A percentile compares a stretch with the other conserved stretches of the same genome.
Evolutionary conservation across 1,284 basidiomycete genomes (phyloP).

Genomic region (Serendipita sp.): DNA sequence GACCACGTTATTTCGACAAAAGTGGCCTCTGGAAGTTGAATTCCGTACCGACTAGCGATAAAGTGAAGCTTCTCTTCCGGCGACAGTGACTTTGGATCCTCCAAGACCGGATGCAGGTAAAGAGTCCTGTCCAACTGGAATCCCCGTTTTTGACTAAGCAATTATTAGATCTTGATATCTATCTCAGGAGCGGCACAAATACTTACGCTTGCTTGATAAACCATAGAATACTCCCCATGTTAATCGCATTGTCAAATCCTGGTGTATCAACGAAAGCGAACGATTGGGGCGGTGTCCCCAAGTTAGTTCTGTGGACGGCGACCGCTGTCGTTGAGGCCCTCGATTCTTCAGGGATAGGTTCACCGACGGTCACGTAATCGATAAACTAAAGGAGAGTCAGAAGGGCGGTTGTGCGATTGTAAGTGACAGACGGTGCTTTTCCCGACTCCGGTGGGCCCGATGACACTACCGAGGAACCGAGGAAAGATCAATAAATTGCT

Average conservation of each 20-base stretch:
- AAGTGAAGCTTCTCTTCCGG: too few relatives aligned
- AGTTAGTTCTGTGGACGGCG: neutral
- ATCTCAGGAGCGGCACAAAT: too few relatives aligned
- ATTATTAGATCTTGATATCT: too few relatives aligned
- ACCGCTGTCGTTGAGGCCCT: neutral
- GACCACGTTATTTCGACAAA: too few relatives aligned
- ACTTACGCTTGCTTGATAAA: neutral
- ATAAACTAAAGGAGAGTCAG: neutral
- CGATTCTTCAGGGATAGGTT: neutral
- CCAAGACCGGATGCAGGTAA: too few relatives aligned
- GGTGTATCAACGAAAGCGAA: constrained; percentile 15
- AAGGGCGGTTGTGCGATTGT: too few relatives aligned
- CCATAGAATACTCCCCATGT: constrained; percentile 8
- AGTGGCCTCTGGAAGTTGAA: too few relatives aligned
- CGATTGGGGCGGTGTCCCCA: neutral
- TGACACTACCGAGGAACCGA: neutral
- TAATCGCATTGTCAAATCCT: constrained; percentile 11
- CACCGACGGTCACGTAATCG: neutral
- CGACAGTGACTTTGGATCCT: too few relatives aligned
- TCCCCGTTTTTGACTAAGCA: too few relatives aligned
- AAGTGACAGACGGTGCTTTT: neutral
- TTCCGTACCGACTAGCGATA: too few relatives aligned
- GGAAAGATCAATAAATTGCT: neutral
- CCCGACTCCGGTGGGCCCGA: neutral
- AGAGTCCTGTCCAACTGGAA: too few relatives aligned